Conservation (phyloP, 164 flowering plant genomes). For the Stephania cephalantha region DNA sequence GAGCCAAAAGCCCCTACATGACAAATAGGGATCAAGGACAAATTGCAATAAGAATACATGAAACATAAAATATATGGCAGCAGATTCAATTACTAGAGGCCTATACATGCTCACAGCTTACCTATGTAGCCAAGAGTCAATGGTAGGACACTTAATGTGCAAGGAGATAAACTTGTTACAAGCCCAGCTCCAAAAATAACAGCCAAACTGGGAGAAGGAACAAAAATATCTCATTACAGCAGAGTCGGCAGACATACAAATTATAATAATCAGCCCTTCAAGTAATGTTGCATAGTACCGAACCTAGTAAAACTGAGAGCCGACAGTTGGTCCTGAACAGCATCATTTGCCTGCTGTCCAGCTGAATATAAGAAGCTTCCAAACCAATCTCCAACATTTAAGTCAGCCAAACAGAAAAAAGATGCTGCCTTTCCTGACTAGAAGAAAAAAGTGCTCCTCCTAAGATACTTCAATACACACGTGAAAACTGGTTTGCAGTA, state of each 20-base stretch:
- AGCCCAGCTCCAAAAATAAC: conserved; percentile 98
- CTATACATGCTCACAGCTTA: conserved; percentile 19
- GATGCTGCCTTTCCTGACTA: conserved; percentile 53
- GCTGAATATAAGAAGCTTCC: conserved; percentile 77
- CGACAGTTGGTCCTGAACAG: conserved; percentile 81
- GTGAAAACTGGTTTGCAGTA: conserved; percentile 13
- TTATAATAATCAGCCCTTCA: not conserved
- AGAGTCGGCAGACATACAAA: not conserved
- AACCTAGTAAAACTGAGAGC: conserved; percentile 94
- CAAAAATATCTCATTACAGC: conserved; percentile 2
- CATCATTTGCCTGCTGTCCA: conserved; percentile 92
- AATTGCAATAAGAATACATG: not conserved
- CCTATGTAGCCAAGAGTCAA: conserved; percentile 96
- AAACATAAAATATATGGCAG: conserved; percentile 1
- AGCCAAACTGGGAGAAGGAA: conserved; percentile 55
- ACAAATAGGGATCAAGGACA: conserved; percentile 13
- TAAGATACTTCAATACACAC: conserved; percentile 16
- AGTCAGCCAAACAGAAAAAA: conserved; percentile 59
- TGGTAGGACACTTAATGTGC: conserved; percentile 91
- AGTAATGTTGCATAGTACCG: not conserved
- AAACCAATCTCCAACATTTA: conserved; percentile 70
- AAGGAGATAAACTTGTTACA: conserved; percentile 95
- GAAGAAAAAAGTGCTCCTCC: conserved; percentile 27
- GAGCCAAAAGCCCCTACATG: conserved; percentile 88
- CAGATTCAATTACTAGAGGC: not conserved